Evolutionary conservation across 306 rosid species (phyloP).

Genomic region (Fragaria vesca): DNA sequence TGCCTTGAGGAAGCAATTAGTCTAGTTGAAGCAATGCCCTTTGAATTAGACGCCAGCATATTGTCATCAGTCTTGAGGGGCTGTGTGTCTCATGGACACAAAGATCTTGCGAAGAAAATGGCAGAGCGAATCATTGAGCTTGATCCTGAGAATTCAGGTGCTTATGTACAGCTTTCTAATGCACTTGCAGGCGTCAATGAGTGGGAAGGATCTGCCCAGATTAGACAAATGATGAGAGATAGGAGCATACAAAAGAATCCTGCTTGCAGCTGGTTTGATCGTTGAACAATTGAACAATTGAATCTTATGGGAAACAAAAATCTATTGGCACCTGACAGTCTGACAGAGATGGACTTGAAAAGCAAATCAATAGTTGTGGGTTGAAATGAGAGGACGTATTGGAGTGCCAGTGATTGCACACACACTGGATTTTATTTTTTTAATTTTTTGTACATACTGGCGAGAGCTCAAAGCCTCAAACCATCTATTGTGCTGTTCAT

Average conservation of each 20-base stretch:
- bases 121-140: slow-evolving; percentile 57
- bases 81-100: slow-evolving; percentile 57
- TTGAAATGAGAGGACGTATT: background rate
- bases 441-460: background rate
- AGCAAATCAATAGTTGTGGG: background rate
- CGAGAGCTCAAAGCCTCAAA: background rate
- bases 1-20: slow-evolving; percentile 56
- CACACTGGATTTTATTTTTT: background rate
- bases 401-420: background rate
- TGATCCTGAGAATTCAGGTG: slow-evolving; percentile 60
- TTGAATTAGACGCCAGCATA: slow-evolving; percentile 60
- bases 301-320: background rate
- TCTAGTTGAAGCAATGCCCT: slow-evolving; percentile 58
- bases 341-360: background rate
- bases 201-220: slow-evolving; percentile 72
- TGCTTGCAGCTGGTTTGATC: slow-evolving; percentile 71
- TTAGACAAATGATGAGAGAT: slow-evolving; percentile 54
- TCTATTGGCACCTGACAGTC: background rate
- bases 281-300: slow-evolving; percentile 38
- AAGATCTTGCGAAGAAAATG: slow-evolving; percentile 49
- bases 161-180: slow-evolving; percentile 70
- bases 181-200: slow-evolving; percentile 60
- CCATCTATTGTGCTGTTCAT: background rate
- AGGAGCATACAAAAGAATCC: slow-evolving; percentile 47
- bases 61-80: slow-evolving; percentile 74